These are phyloP conservation scores for Biscogniauxia sp. DNA, from an alignment of 2,329 filamentous ascomycete genomes.

Conservation along the genomic window DNA sequence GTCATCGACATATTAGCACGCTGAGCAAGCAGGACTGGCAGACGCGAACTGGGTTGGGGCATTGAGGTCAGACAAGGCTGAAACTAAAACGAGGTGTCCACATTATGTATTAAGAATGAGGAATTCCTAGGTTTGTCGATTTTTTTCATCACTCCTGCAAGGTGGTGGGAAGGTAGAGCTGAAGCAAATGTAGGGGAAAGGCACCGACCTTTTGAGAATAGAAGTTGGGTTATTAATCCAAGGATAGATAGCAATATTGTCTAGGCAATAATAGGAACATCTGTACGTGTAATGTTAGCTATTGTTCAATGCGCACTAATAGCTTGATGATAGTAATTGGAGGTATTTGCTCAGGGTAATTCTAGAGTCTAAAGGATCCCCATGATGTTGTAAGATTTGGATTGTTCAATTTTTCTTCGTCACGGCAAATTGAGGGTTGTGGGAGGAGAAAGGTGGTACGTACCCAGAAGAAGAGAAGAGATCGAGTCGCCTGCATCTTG, in stretches of 20 bases:
- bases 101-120: slow-evolving; percentile 66
- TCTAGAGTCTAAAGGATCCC: slow-evolving; percentile 52
- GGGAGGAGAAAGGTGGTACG: slow-evolving; percentile 6
- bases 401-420: slow-evolving; percentile 55
- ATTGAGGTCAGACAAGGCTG: slow-evolving; percentile 64
- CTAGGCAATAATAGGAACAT: not conserved
- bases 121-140: slow-evolving; percentile 61
- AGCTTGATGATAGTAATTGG: not conserved
- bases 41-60: slow-evolving; percentile 10
- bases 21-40: slow-evolving; percentile 8
- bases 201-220: slow-evolving; percentile 47
- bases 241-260: not conserved
- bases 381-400: slow-evolving; percentile 60
- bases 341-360: slow-evolving; percentile 53
- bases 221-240: not conserved
- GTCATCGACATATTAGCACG: slow-evolving; percentile 37
- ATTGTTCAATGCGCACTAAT: not conserved
- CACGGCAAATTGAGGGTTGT: slow-evolving; percentile 35
- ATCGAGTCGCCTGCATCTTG: slow-evolving; percentile 1
- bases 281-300: slow-evolving; percentile 13
- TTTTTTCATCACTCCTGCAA: slow-evolving; percentile 57
- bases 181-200: slow-evolving; percentile 14
- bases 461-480: not conserved
- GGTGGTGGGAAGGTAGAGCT: slow-evolving; percentile 18
- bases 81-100: slow-evolving; percentile 61